Percentiles rank a stretch among this genome's conserved stretches.
phyloP scores from a whole-genome alignment of 2,329 filamentous ascomycete genomes.

The Ampelomyces quisqualis region DNA sequence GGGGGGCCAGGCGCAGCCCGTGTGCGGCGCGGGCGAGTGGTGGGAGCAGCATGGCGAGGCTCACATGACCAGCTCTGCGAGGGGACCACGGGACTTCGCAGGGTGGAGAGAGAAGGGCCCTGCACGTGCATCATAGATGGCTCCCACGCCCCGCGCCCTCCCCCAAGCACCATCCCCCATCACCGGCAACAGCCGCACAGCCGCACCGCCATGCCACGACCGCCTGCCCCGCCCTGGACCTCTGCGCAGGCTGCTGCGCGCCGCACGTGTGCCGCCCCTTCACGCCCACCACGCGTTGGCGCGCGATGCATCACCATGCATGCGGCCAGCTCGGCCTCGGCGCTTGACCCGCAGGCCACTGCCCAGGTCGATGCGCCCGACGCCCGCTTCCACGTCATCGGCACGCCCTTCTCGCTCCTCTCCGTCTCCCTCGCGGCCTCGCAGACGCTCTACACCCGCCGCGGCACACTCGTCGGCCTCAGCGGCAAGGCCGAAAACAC shows the following conservation, averaged over 20 bases:
- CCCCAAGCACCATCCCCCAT: conserved; percentile 1
- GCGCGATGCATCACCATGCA: conserved; percentile 49
- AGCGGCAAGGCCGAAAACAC: conserved; percentile 90
- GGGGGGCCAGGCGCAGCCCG: conserved; percentile 29
- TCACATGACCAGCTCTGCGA: conserved; percentile 23
- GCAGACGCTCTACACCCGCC: conserved; percentile 87
- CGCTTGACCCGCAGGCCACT: conserved; percentile 36
- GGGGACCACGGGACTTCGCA: background rate
- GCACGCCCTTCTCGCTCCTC: conserved; percentile 87
- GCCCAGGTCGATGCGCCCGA: too few relatives aligned
- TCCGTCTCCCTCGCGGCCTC: conserved; percentile 92
- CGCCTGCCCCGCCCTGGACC: conserved; percentile 33
- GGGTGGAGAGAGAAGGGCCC: conserved; percentile 2
- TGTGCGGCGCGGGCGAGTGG: conserved; percentile 39
- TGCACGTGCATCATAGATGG: conserved; percentile 6
- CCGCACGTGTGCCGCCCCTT: background rate
- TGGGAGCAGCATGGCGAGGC: conserved; percentile 36
- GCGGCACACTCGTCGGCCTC: conserved; percentile 86
- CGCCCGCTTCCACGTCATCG: conserved; percentile 91
- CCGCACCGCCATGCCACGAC: conserved; percentile 35
- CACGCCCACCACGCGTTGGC: conserved; percentile 11
- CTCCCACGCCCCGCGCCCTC: conserved; percentile 10
- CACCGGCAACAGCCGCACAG: too few relatives aligned
- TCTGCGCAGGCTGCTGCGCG: conserved; percentile 16
- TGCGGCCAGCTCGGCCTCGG: conserved; percentile 47